phyloP scores from a whole-genome alignment of 139 green algal species.

The Bryopsis sp. region DNA sequence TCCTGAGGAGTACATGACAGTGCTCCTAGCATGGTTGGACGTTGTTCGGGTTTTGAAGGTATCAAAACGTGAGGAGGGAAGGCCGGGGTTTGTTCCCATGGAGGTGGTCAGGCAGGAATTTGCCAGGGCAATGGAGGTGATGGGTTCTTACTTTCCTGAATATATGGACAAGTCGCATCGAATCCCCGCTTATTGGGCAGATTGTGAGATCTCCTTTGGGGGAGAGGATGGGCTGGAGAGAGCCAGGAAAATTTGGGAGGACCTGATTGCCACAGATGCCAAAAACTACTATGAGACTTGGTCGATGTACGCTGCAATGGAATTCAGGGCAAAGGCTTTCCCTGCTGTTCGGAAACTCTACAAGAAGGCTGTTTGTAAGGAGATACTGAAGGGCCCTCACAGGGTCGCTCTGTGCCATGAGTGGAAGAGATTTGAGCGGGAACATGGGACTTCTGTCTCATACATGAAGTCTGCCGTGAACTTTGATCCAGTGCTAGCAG shows the following conservation, averaged over 20 bases:
- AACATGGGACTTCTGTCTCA: constrained; percentile 42
- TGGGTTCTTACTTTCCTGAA: constrained; percentile 51
- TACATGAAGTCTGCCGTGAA: constrained; percentile 16
- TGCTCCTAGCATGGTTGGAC: constrained; percentile 58
- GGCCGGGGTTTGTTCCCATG: background rate
- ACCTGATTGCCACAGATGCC: constrained; percentile 30
- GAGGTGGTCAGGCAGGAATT: constrained; percentile 23
- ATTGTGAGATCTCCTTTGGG: constrained; percentile 50
- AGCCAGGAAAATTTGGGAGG: constrained; percentile 62
- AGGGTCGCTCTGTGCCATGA: constrained; percentile 42
- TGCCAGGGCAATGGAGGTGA: constrained; percentile 17
- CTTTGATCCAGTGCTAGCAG: constrained; percentile 13
- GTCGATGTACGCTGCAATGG: constrained; percentile 48
- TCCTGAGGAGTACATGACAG: constrained; percentile 53
- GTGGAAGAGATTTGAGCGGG: constrained; percentile 76
- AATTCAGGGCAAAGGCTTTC: constrained; percentile 34
- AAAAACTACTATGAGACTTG: constrained; percentile 27
- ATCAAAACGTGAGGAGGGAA: background rate
- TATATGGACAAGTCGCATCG: constrained; percentile 36
- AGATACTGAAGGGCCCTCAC: constrained; percentile 35
- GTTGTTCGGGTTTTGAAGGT: constrained; percentile 32
- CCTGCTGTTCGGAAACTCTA: constrained; percentile 41
- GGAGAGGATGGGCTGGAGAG: constrained; percentile 34
- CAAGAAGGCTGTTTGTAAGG: constrained; percentile 36
- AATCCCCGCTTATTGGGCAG: constrained; percentile 55